Evolutionary conservation across 805 yeast genomes (phyloP).

Genomic region (Yarrowia sp.): DNA sequence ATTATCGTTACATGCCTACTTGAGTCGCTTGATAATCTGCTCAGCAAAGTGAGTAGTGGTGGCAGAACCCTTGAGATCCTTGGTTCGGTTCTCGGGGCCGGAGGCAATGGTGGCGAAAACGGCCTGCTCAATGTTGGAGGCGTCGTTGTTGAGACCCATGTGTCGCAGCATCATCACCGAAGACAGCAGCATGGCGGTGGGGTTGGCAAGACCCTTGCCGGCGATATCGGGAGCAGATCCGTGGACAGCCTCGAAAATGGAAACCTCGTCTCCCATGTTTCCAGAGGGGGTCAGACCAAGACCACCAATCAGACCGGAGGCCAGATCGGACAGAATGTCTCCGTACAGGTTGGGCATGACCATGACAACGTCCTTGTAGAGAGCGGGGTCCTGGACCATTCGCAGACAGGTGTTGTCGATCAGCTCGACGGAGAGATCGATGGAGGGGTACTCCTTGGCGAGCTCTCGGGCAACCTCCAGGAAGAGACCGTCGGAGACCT

Average conservation of each 20-base stretch:
- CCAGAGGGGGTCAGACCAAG: constrained; percentile 98
- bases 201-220: constrained; percentile 98
- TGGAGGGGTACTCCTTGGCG: constrained; percentile 88
- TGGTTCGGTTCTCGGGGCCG: constrained; percentile 93
- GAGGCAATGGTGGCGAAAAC: constrained; percentile 87
- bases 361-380: constrained; percentile 84
- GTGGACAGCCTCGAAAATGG: constrained; percentile 98
- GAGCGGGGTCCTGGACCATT: constrained; percentile 83
- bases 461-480: constrained; percentile 87
- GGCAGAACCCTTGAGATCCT: constrained; percentile 92
- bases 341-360: constrained; percentile 99
- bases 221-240: constrained; percentile 99
- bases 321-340: constrained; percentile 96
- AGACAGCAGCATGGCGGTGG: constrained; percentile 93
- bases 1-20: constrained; percentile 25
- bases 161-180: constrained; percentile 99
- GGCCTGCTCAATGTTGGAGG: constrained; percentile 83
- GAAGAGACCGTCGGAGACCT: constrained; percentile 95
- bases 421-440: constrained; percentile 77
- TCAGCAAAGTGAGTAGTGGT: constrained; percentile 86
- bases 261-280: constrained; percentile 97
- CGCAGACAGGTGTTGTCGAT: constrained; percentile 94
- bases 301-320: constrained; percentile 98
- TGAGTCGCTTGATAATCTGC: constrained; percentile 76
- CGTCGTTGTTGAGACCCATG: constrained; percentile 83